These are phyloP conservation scores for Orbilia javanica DNA, from an alignment of 2,329 filamentous ascomycete species.

Conservation along the genomic window DNA sequence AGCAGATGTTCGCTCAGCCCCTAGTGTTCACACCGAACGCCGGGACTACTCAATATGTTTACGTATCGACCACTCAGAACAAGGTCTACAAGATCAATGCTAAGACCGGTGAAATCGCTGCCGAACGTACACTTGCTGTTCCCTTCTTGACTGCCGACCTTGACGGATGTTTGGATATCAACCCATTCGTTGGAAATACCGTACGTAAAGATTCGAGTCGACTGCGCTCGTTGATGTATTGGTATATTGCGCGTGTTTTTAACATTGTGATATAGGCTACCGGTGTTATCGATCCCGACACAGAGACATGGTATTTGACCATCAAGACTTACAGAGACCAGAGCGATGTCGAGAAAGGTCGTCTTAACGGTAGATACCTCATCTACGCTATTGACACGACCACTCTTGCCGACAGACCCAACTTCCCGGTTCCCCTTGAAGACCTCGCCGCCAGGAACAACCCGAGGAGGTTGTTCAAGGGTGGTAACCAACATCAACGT, in stretches of 20 bases:
- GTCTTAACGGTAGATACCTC: conserved; percentile 67
- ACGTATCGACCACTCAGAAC: conserved; percentile 72
- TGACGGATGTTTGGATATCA: conserved; percentile 68
- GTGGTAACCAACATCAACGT: conserved; percentile 68
- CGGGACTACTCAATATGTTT: conserved; percentile 70
- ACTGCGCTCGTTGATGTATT: no score
- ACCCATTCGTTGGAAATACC: conserved; percentile 68
- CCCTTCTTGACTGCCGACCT: conserved; percentile 68
- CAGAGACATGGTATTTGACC: conserved; percentile 69
- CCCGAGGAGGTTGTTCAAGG: conserved; percentile 67
- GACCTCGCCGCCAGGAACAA: conserved; percentile 68
- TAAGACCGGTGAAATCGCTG: conserved; percentile 70
- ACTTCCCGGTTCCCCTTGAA: conserved; percentile 67
- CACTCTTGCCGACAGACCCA: conserved; percentile 65
- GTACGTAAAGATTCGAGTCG: conserved; percentile 10
- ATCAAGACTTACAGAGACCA: conserved; percentile 69
- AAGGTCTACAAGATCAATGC: conserved; percentile 72
- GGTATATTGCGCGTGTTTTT: no score
- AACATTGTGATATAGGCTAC: conserved; percentile 64
- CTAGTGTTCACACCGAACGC: conserved; percentile 69
- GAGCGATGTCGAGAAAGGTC: conserved; percentile 65
- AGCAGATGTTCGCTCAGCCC: conserved; percentile 71
- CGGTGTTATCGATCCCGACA: conserved; percentile 69
- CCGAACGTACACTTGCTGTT: conserved; percentile 68
- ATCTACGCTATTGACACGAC: conserved; percentile 68